Conservation (phyloP, 2,329 filamentous ascomycete genomes). For the Aspergillus sp. region DNA sequence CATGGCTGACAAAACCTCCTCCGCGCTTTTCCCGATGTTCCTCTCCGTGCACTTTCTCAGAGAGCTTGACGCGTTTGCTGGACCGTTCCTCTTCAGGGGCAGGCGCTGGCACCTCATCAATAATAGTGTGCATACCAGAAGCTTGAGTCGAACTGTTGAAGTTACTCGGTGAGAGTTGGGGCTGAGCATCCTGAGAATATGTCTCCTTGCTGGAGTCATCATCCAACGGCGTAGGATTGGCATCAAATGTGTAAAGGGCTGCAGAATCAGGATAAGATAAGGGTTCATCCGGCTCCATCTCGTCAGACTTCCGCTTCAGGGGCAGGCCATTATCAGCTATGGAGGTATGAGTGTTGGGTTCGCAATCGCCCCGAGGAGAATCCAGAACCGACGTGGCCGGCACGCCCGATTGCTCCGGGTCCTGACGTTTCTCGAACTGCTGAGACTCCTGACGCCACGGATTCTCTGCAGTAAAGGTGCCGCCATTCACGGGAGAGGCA, state of each 20-base stretch:
- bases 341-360: conserved; percentile 8
- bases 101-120: conserved; percentile 9
- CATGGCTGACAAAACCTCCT: conserved; percentile 26
- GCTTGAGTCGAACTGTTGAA: conserved; percentile 10
- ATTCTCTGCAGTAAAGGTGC: not conserved
- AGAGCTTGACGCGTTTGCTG: conserved; percentile 21
- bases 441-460: not conserved
- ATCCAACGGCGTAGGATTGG: not conserved
- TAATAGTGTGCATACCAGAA: conserved; percentile 5
- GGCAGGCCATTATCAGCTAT: conserved; percentile 9
- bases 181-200: conserved; percentile 20
- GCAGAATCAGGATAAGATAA: not conserved
- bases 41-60: conserved; percentile 1
- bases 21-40: not conserved
- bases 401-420: not conserved
- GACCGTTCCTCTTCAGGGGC: conserved; percentile 14
- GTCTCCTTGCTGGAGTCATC: conserved; percentile 3
- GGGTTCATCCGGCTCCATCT: conserved; percentile 15
- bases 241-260: not conserved
- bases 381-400: not conserved
- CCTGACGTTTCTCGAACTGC: not conserved
- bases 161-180: conserved; percentile 6
- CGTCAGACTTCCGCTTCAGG: conserved; percentile 24
- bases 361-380: not conserved
- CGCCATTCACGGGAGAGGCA: not conserved